Evolutionary conservation across 2,329 filamentous ascomycete species (phyloP).

Genomic region (Colletotrichum sidae): DNA sequence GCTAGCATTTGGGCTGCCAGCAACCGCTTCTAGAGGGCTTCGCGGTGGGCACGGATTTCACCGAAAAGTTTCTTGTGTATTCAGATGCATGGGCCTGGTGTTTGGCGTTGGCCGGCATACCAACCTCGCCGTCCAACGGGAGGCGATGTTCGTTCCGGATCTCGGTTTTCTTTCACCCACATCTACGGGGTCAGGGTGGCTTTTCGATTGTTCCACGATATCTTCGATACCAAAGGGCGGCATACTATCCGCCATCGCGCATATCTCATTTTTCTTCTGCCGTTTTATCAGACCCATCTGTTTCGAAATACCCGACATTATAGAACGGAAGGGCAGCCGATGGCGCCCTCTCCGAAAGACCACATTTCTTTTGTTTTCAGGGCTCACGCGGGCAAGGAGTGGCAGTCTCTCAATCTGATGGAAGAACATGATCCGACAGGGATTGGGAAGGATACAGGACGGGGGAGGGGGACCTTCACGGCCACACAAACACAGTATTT

Average conservation of each 20-base stretch:
- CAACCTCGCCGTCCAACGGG: slow-evolving; percentile 16
- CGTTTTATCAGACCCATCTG: slow-evolving; percentile 30
- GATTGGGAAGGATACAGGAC: slow-evolving; percentile 28
- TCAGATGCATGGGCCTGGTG: slow-evolving; percentile 37
- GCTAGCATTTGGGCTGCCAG: slow-evolving; percentile 84
- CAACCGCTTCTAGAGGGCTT: slow-evolving; percentile 65
- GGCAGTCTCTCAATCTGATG: slow-evolving; percentile 34
- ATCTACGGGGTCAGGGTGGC: slow-evolving; percentile 29
- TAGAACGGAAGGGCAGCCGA: slow-evolving; percentile 35
- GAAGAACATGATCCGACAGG: slow-evolving; percentile 23
- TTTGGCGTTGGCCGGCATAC: slow-evolving; percentile 35
- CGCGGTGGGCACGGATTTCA: slow-evolving; percentile 7
- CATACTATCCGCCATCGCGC: slow-evolving; percentile 28
- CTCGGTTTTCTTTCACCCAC: slow-evolving; percentile 38
- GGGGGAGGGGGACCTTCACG: slow-evolving; percentile 10
- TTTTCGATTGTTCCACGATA: slow-evolving; percentile 37
- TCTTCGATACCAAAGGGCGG: slow-evolving; percentile 39
- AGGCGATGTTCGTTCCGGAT: slow-evolving; percentile 29
- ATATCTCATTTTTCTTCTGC: slow-evolving; percentile 29
- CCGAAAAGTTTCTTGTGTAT: slow-evolving; percentile 34
- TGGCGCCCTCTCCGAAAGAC: slow-evolving; percentile 29
- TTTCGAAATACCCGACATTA: slow-evolving; percentile 39
- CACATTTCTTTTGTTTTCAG: slow-evolving; percentile 36
- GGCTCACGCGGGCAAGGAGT: slow-evolving; percentile 34
- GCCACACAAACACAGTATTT: slow-evolving; percentile 9